A percentile compares a stretch with the other conserved stretches of the same genome.
These are phyloP conservation scores for Lathyrus tuberosus DNA, from an alignment of 306 rosid species.

Conservation along the genomic window DNA sequence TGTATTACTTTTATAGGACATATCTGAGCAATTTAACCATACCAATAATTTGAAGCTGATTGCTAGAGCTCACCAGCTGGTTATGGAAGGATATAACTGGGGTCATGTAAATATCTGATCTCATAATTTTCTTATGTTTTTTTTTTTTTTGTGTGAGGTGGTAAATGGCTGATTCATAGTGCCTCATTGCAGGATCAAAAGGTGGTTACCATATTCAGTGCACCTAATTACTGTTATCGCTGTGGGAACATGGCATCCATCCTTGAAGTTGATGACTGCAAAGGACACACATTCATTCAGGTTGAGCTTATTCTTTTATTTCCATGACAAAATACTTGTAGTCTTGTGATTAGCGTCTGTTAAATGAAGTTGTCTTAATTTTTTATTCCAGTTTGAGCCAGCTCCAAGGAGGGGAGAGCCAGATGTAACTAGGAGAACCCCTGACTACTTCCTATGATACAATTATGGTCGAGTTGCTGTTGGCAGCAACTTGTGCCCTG, in stretches of 20 bases:
- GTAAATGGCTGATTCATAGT: slow-evolving; percentile 23
- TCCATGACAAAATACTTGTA: not conserved
- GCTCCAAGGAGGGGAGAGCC: slow-evolving; percentile 99
- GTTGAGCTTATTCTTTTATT: slow-evolving; percentile 41
- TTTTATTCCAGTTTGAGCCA: slow-evolving; percentile 80
- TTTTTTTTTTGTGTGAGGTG: slow-evolving; percentile 11
- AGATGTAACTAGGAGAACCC: slow-evolving; percentile 92
- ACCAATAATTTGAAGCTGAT: slow-evolving; percentile 87
- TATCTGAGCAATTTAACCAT: slow-evolving; percentile 95
- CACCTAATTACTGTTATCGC: slow-evolving; percentile 94
- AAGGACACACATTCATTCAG: slow-evolving; percentile 96
- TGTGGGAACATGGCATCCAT: slow-evolving; percentile 98
- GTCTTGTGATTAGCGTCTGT: not conserved
- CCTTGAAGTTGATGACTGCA: slow-evolving; percentile 95
- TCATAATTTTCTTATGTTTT: slow-evolving; percentile 14
- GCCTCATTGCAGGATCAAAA: slow-evolving; percentile 74
- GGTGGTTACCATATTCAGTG: slow-evolving; percentile 93
- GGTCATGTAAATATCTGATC: slow-evolving; percentile 69
- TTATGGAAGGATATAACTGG: slow-evolving; percentile 98
- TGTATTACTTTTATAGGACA: slow-evolving; percentile 58
- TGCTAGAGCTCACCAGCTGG: slow-evolving; percentile 99
- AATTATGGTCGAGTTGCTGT: slow-evolving; percentile 43
- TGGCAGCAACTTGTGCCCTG: slow-evolving; percentile 40
- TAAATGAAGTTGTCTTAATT: not conserved
- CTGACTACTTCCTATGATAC: slow-evolving; percentile 84